Conservation (phyloP, 805 yeast species). For the Starmerella tilneyi region DNA sequence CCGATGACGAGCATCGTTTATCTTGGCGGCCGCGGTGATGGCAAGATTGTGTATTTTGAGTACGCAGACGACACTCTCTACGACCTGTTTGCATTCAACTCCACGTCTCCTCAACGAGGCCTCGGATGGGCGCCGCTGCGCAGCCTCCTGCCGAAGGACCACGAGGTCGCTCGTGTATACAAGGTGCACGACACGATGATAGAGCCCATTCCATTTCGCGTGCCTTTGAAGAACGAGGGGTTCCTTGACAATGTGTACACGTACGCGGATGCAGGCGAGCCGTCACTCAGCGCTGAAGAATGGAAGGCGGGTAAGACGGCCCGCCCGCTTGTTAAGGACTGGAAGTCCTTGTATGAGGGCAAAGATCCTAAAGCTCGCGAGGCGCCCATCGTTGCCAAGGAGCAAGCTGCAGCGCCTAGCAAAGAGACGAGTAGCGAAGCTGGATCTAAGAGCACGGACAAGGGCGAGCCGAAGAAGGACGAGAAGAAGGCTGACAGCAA, state of each 20-base stretch:
- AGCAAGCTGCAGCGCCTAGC: constrained; percentile 22
- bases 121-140: constrained; percentile 82
- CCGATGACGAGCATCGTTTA: constrained; percentile 68
- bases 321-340: constrained; percentile 65
- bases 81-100: constrained; percentile 79
- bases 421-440: neutral
- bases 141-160: constrained; percentile 64
- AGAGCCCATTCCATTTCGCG: constrained; percentile 86
- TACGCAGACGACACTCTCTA: constrained; percentile 72
- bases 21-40: constrained; percentile 96
- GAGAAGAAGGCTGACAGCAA: constrained; percentile 4
- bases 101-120: constrained; percentile 92
- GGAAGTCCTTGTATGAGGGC: constrained; percentile 77
- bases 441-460: neutral
- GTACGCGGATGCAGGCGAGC: constrained; percentile 68
- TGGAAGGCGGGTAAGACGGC: constrained; percentile 70
- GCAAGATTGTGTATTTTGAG: constrained; percentile 90
- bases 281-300: constrained; percentile 71
- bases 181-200: constrained; percentile 74
- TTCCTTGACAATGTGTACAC: constrained; percentile 92
- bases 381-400: constrained; percentile 17
- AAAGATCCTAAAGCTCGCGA: constrained; percentile 37
- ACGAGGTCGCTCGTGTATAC: constrained; percentile 71
- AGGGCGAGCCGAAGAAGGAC: constrained; percentile 6
- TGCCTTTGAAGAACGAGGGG: constrained; percentile 87